Evolutionary conservation across 2,329 filamentous ascomycete species (phyloP).

Genomic region (Aspergillus fischeri): DNA sequence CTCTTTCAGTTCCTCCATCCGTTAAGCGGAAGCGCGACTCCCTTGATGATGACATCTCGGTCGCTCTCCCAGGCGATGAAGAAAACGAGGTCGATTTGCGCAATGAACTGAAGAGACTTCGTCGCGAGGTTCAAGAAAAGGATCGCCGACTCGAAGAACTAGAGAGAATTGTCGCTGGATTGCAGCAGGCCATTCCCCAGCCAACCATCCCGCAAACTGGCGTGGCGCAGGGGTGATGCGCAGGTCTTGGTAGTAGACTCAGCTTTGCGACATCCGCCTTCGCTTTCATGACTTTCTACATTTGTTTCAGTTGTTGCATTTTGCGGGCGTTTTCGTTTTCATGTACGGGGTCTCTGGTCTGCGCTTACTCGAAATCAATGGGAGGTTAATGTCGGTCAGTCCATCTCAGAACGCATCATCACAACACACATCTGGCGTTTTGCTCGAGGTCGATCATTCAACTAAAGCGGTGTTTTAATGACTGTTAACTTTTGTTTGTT

Average conservation of each 20-base stretch:
- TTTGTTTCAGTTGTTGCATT: constrained; percentile 25
- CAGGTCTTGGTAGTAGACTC: not conserved
- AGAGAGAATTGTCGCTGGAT: constrained; percentile 34
- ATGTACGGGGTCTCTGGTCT: constrained; percentile 17
- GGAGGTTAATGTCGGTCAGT: constrained; percentile 21
- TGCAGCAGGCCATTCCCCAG: constrained; percentile 36
- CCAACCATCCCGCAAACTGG: constrained; percentile 32
- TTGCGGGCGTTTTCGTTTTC: constrained; percentile 27
- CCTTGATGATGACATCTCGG: constrained; percentile 22
- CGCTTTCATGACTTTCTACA: constrained; percentile 7
- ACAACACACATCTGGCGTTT: constrained; percentile 27
- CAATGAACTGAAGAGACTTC: constrained; percentile 63
- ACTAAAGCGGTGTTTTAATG: constrained; percentile 29
- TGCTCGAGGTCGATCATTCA: constrained; percentile 24
- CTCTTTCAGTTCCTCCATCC: constrained; percentile 23
- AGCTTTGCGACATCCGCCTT: constrained; percentile 1
- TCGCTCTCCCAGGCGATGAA: constrained; percentile 29
- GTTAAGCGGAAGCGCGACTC: constrained; percentile 36
- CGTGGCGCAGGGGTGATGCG: constrained; percentile 13
- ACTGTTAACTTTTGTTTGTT: constrained; percentile 22
- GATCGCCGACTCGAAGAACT: constrained; percentile 41
- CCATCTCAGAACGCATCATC: constrained; percentile 19
- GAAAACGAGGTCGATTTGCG: constrained; percentile 48
- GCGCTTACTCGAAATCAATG: constrained; percentile 15
- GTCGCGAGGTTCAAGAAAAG: constrained; percentile 60